Evolutionary conservation across 2,329 filamentous ascomycete species (phyloP), one percentile per base, ranked within the genome.

Genomic region (Aspergillus calidoustus): DNA sequence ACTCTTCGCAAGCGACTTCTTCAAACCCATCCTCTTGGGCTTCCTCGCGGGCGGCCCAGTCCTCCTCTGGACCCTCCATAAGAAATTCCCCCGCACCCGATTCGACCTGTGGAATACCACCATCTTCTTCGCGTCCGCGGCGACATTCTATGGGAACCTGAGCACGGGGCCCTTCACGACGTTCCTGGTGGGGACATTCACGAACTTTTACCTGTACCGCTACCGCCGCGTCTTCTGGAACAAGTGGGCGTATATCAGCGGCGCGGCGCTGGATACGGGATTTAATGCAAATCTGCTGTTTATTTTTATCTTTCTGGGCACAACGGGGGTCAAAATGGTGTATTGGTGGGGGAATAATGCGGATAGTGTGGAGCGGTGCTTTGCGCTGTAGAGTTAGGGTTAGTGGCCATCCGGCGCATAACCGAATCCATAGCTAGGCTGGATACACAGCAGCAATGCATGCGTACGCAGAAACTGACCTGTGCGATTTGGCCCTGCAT

Each of bases 321-420:
- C 82, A 7, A 87, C 84, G 75, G 78, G 85, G 34, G 74, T 87
- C 7, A 77, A 74, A 17, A 88, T 88, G 86, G 85, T 85, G n/a
- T 71, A 85, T 63, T 88, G 86, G 86, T 88, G 86, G 85, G 86
- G 86, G 0, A 88, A 88, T 67, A 82, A 86, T 65, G 79, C 74
- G 30, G 75, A 79, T 7, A 73, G 70, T n/a, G 82, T 83, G 48
- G 86, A 88, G 73, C 78, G 86, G 57, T 88, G 86, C 70, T 88
- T 88, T 78, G 83, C 84, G 3, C 64, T 86, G 58, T 72, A 76
- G 25, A 15, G 4, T 28, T 28, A 7, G 19, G 19, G 19, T 19
- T 19, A 19, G 19, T 19, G 19, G 19, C 19, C 19, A 19, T 19
- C 19, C 19, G 19, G 19, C 19, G 19, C 19, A 19, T 19, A 19